These are phyloP conservation scores for Sporothrix dimorphospora DNA, from an alignment of 2,329 filamentous ascomycete genomes.

Conservation along the genomic window DNA sequence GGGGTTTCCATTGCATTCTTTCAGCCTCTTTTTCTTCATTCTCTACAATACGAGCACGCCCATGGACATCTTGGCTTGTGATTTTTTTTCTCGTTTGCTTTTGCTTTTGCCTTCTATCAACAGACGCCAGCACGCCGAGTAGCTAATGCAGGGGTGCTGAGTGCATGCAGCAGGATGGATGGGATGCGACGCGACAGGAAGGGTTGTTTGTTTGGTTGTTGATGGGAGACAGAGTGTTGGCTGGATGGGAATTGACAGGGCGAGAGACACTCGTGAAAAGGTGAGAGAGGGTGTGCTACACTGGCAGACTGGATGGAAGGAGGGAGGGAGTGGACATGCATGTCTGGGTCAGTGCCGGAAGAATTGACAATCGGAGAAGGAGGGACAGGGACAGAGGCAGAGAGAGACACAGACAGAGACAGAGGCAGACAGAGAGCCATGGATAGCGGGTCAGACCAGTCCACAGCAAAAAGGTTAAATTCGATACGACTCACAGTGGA, in stretches of 20 bases:
- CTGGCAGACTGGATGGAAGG: too few species aligned
- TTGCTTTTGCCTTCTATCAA: background rate
- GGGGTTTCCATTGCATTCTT: conserved; percentile 1
- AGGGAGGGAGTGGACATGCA: background rate
- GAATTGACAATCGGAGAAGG: background rate
- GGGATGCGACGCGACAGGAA: background rate
- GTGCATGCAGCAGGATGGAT: conserved; percentile 18
- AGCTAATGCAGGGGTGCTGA: conserved; percentile 25
- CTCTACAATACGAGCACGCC: background rate
- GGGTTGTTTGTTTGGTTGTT: background rate
- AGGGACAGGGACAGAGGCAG: background rate
- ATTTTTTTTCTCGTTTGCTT: background rate
- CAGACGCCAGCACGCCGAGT: conserved; percentile 19
- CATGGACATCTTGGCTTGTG: background rate
- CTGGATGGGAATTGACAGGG: background rate
- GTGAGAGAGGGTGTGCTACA: background rate
- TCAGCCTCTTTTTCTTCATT: background rate
- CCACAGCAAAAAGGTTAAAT: conserved; percentile 17
- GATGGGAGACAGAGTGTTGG: background rate
- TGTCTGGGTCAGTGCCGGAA: background rate
- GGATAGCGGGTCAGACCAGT: conserved; percentile 6
- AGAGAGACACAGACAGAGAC: too few species aligned
- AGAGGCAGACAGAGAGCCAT: too few species aligned
- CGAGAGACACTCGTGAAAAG: background rate
- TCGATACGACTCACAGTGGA: background rate